phyloP scores from a whole-genome alignment of 176 grass and related monocot species.

The Aegilops umbellulata region DNA sequence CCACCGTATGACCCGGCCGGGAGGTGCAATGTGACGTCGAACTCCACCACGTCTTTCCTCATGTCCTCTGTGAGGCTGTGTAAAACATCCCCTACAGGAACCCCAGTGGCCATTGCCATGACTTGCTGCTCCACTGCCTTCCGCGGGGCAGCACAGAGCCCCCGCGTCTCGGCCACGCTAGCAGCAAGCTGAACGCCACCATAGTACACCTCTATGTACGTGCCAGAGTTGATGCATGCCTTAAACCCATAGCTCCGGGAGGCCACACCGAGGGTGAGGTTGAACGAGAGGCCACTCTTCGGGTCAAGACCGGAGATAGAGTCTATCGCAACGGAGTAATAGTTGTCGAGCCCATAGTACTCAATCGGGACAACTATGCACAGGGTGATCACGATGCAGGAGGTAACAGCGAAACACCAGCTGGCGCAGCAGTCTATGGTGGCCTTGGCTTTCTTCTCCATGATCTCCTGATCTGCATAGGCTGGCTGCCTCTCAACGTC shows the following conservation, averaged over 20 bases:
- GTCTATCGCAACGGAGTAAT: background rate
- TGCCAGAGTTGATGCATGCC: background rate
- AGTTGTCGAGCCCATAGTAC: background rate
- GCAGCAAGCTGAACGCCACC: background rate
- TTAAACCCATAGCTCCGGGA: background rate
- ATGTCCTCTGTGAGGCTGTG: background rate
- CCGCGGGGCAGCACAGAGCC: background rate
- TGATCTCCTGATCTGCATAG: background rate
- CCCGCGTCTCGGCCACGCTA: background rate
- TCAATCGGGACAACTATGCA: background rate
- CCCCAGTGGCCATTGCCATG: background rate
- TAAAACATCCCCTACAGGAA: background rate
- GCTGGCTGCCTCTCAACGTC: background rate
- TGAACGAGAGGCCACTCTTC: background rate
- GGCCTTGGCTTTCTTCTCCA: background rate
- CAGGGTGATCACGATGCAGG: background rate
- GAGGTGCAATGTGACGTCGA: background rate
- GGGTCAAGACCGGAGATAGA: background rate
- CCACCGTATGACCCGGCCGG: background rate
- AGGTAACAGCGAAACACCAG: background rate
- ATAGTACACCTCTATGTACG: background rate
- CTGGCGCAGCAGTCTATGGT: background rate
- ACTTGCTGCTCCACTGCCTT: background rate
- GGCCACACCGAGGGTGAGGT: background rate
- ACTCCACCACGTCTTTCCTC: background rate